Evolutionary conservation across 352 stramenopile species (phyloP).

Genomic region (Phytophthora europaea): DNA sequence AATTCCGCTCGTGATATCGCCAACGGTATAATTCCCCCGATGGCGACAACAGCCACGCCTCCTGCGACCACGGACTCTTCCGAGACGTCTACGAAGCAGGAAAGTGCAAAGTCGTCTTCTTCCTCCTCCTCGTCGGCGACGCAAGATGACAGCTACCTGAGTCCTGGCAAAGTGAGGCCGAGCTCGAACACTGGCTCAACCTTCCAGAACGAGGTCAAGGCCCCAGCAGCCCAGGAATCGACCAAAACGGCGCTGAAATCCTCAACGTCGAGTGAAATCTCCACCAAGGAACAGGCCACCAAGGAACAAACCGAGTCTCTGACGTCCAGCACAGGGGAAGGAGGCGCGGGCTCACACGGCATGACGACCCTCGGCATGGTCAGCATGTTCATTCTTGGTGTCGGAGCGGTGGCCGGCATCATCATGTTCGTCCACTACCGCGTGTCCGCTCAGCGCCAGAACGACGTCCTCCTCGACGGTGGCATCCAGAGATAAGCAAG

Average conservation of each 20-base stretch:
- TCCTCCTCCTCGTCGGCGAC: slow-evolving; percentile 19
- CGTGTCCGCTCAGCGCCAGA: slow-evolving; percentile 65
- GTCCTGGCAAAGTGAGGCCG: slow-evolving; percentile 38
- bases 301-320: slow-evolving; percentile 20
- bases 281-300: slow-evolving; percentile 12
- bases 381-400: slow-evolving; percentile 60
- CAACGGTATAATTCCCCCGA: slow-evolving; percentile 19
- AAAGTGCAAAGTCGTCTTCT: neutral
- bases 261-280: neutral
- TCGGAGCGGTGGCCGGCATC: slow-evolving; percentile 55
- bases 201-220: slow-evolving; percentile 34
- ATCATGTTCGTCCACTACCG: slow-evolving; percentile 70
- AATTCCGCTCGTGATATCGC: slow-evolving; percentile 43
- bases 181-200: slow-evolving; percentile 42
- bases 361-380: slow-evolving; percentile 64
- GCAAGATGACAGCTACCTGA: slow-evolving; percentile 17
- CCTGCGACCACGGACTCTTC: neutral
- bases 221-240: slow-evolving; percentile 11
- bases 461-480: slow-evolving; percentile 71
- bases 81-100: slow-evolving; percentile 11
- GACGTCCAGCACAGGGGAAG: slow-evolving; percentile 18
- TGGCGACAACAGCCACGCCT: slow-evolving; percentile 8
- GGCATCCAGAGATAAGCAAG: slow-evolving; percentile 22
- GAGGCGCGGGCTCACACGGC: slow-evolving; percentile 2
- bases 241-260: slow-evolving; percentile 5